Base-by-base conservation (phyloP, 2,329 filamentous ascomycete genomes). In the Paecilomyces sp. region DNA sequence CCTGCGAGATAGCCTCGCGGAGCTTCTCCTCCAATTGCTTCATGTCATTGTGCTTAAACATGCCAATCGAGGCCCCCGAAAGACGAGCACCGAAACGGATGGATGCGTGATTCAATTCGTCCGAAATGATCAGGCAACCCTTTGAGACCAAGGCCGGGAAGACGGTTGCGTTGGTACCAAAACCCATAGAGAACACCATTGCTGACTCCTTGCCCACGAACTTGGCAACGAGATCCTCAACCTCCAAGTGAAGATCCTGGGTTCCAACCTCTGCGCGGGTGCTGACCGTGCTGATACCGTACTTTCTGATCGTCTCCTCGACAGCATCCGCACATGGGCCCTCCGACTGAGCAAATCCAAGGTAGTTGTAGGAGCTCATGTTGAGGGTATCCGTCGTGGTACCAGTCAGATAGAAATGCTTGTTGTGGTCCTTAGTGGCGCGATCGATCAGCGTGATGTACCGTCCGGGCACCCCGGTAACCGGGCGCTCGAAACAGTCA, bases 361-460 rank as follows among this genome's bases (percentile, higher is more conserved):
- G 89, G 73, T 99, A 99, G 77, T 99, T 99, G 83, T 99, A 99
- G 1, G 94, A 99, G 80, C 93, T 97, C 88, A 99, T 89, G 78
- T 99, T 99, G 68, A 99, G 81, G 0, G 94, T 97, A 76, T 99
- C 91, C 1, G 93, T 97, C 61, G 86, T 88, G 55, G 91, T 96
- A 60, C 94, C 94, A 1, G 90, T 92, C 75, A 92, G 87, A 72
- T 90, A 85, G 80, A 96, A 99, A 60, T 89, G 88, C 70, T 88
- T 84, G 78, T 99, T 99, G 81, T 91, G 92, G 72, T 99, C 91
- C 71, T 93, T 85, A 2, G 92, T 96, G 67, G 86, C 88, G 70
- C 94, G 91, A 75, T 97, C 93, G 66, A 97, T 84, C 47, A 99
- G 82, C 25, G 91, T 97, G 69, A 99, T 95, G 79, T 86, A 97